phyloP scores from a whole-genome alignment of 1,284 basidiomycete species.

The Acaromyces ingoldii region DNA sequence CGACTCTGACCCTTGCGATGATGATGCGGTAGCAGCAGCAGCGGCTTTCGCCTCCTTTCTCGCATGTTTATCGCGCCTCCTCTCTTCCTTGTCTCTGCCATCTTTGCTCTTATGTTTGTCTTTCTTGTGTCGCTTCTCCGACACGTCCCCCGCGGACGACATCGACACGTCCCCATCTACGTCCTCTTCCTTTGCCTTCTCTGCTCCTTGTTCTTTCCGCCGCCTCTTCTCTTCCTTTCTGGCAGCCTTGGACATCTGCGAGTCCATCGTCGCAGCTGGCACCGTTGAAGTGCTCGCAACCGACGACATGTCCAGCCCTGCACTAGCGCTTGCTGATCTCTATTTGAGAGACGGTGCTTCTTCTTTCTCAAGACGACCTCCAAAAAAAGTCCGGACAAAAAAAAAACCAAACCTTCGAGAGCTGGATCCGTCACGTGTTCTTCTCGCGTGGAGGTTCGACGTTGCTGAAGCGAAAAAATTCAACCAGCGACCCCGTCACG shows the following conservation, averaged over 20 bases:
- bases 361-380: no score
- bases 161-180: neutral
- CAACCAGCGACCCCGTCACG: no score
- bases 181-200: neutral
- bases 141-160: no score
- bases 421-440: no score
- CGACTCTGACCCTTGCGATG: neutral
- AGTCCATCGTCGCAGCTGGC: neutral
- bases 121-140: neutral
- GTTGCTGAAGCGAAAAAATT: no score
- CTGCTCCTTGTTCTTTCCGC: neutral
- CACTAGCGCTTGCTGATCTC: no score
- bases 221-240: neutral
- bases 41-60: neutral
- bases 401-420: no score
- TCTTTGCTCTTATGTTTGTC: neutral
- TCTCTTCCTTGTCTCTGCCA: neutral
- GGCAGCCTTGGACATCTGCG: neutral
- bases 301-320: no score
- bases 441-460: no score
- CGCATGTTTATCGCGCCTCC: neutral
- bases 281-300: neutral
- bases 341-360: no score
- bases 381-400: no score
- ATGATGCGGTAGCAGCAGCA: neutral